phyloP scores from a whole-genome alignment of 2,329 filamentous ascomycete genomes.

The Colletotrichum sp. region DNA sequence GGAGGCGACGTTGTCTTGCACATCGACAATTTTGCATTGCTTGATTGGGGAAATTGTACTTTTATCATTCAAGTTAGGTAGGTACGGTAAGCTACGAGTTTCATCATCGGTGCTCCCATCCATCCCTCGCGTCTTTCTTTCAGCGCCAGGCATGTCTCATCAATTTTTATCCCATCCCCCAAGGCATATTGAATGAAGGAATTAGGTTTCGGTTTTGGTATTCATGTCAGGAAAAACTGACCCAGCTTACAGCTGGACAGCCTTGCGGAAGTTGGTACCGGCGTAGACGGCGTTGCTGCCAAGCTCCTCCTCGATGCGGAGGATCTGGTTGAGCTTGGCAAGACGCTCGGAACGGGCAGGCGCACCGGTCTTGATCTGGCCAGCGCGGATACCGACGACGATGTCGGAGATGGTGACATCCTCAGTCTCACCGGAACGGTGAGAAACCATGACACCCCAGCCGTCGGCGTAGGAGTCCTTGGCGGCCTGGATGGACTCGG shows the following conservation, averaged over 20 bases:
- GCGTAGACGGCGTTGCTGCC: slow-evolving; percentile 91
- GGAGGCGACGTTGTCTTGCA: not conserved
- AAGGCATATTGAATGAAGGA: not conserved
- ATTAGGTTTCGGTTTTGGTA: not conserved
- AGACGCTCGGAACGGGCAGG: slow-evolving; percentile 96
- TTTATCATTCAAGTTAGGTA: slow-evolving; percentile 6
- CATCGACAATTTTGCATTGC: not conserved
- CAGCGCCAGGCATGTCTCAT: slow-evolving; percentile 13
- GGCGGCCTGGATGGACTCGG: slow-evolving; percentile 98
- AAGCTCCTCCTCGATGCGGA: slow-evolving; percentile 99
- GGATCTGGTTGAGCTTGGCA: slow-evolving; percentile 99
- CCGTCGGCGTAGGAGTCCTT: slow-evolving; percentile 96
- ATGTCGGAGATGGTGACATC: slow-evolving; percentile 99
- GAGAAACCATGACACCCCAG: slow-evolving; percentile 99
- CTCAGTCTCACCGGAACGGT: slow-evolving; percentile 99
- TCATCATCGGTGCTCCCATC: slow-evolving; percentile 16
- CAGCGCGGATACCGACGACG: slow-evolving; percentile 92
- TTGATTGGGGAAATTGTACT: not conserved
- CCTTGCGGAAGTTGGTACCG: slow-evolving; percentile 87
- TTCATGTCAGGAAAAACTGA: not conserved
- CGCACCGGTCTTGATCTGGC: slow-evolving; percentile 99
- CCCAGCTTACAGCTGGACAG: slow-evolving; percentile 78
- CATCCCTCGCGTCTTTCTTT: slow-evolving; percentile 10
- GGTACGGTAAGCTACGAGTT: slow-evolving; percentile 12
- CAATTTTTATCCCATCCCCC: not conserved